A percentile compares a stretch with the other conserved stretches of the same genome.
phyloP scores from a whole-genome alignment of 1,284 basidiomycete genomes.

The Tilletia walkeri region DNA sequence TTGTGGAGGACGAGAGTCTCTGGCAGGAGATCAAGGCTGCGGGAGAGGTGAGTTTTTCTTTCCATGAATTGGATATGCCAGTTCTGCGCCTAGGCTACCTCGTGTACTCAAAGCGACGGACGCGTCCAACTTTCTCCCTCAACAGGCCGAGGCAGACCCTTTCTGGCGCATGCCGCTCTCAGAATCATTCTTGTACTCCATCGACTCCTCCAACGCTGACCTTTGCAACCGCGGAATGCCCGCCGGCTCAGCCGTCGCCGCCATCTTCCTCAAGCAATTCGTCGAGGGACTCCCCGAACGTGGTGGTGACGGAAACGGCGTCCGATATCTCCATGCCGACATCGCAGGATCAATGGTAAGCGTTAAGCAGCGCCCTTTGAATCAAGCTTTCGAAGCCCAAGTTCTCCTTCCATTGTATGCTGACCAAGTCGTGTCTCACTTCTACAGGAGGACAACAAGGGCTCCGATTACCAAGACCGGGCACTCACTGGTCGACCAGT shows the following conservation, averaged over 20 bases:
- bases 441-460: slow-evolving; percentile 36
- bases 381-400: background rate
- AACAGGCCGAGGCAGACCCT: slow-evolving; percentile 63
- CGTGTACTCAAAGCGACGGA: too few species aligned
- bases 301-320: slow-evolving; percentile 23
- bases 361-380: too few species aligned
- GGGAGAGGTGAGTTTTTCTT: slow-evolving; percentile 59
- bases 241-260: slow-evolving; percentile 78
- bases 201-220: slow-evolving; percentile 75
- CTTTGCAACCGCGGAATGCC: slow-evolving; percentile 73
- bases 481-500: slow-evolving; percentile 80
- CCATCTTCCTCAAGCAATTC: slow-evolving; percentile 76
- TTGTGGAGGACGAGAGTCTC: slow-evolving; percentile 62
- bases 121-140: too few species aligned
- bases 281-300: slow-evolving; percentile 58
- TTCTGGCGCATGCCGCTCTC: slow-evolving; percentile 62
- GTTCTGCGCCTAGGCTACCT: too few species aligned
- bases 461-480: slow-evolving; percentile 70
- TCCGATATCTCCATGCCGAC: slow-evolving; percentile 60
- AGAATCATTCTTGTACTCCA: slow-evolving; percentile 75
- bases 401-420: background rate
- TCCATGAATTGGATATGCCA: too few species aligned
- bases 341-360: slow-evolving; percentile 75
- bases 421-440: background rate
- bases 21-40: slow-evolving; percentile 73